Evolutionary conservation across 2,329 filamentous ascomycete species (phyloP).

Genomic region (Diaporthe sp.): DNA sequence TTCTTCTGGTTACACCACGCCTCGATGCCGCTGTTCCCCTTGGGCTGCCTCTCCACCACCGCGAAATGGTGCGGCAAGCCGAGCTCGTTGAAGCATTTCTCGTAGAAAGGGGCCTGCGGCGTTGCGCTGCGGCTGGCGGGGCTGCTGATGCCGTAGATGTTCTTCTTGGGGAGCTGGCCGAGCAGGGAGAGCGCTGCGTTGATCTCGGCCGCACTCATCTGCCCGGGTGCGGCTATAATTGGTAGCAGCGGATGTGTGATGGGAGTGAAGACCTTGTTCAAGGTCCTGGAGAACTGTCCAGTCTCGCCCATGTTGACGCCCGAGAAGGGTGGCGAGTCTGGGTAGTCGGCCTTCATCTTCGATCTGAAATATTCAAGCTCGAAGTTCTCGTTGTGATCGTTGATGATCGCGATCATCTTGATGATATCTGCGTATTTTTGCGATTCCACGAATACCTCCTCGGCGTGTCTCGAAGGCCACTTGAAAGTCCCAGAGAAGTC

Average conservation of each 20-base stretch:
- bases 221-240: constrained; percentile 86
- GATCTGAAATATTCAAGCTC: constrained; percentile 91
- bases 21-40: constrained; percentile 75
- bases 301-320: constrained; percentile 89
- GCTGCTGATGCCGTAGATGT: constrained; percentile 84
- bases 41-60: constrained; percentile 77
- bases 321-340: constrained; percentile 79
- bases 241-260: constrained; percentile 89
- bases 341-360: constrained; percentile 76
- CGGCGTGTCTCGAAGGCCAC: constrained; percentile 81
- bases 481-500: constrained; percentile 88
- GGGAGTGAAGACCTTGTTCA: constrained; percentile 89
- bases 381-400: constrained; percentile 87
- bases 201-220: constrained; percentile 88
- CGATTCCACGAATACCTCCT: constrained; percentile 78
- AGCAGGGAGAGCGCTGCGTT: constrained; percentile 83
- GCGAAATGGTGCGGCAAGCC: constrained; percentile 87
- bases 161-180: constrained; percentile 83
- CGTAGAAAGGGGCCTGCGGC: constrained; percentile 86
- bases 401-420: constrained; percentile 90
- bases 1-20: constrained; percentile 78
- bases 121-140: constrained; percentile 72
- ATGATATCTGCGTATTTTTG: constrained; percentile 85
- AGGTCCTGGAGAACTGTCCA: constrained; percentile 85
- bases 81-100: constrained; percentile 85